Conservation (phyloP, 306 rosid species). For the Styphnolobium japonicum region DNA sequence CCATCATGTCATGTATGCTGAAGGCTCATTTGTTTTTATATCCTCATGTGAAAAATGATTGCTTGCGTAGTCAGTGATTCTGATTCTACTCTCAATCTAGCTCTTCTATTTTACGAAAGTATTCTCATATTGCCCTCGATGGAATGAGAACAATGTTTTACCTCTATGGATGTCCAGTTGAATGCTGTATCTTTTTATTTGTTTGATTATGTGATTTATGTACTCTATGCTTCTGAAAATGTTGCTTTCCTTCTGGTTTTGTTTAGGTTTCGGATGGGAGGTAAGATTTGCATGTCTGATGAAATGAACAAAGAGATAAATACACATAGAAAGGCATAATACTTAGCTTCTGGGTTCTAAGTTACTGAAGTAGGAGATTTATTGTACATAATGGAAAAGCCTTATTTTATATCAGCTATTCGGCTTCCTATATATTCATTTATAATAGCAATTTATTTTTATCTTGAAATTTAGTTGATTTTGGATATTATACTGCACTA, state of each 20-base stretch:
- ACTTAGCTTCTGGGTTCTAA: neutral
- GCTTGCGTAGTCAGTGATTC: neutral
- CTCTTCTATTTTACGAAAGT: neutral
- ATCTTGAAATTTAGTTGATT: neutral
- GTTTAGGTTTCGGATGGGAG: neutral
- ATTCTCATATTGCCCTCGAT: neutral
- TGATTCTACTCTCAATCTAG: neutral
- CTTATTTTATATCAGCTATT: neutral
- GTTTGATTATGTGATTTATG: neutral
- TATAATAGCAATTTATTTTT: neutral
- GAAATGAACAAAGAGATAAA: neutral
- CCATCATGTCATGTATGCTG: neutral
- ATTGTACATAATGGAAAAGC: neutral
- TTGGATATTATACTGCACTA: neutral
- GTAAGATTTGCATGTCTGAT: neutral
- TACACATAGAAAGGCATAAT: neutral
- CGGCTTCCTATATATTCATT: neutral
- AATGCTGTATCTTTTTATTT: neutral
- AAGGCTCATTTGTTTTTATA: neutral
- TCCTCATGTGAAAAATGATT: neutral
- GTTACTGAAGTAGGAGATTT: neutral
- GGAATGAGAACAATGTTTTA: neutral
- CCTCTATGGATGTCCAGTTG: neutral
- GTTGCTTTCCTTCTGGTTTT: neutral
- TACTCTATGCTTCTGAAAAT: neutral